Percentiles rank a stretch among this genome's conserved stretches.
These are phyloP conservation scores for Apiospora phragmitis DNA, from an alignment of 2,329 filamentous ascomycete genomes.

Conservation along the genomic window DNA sequence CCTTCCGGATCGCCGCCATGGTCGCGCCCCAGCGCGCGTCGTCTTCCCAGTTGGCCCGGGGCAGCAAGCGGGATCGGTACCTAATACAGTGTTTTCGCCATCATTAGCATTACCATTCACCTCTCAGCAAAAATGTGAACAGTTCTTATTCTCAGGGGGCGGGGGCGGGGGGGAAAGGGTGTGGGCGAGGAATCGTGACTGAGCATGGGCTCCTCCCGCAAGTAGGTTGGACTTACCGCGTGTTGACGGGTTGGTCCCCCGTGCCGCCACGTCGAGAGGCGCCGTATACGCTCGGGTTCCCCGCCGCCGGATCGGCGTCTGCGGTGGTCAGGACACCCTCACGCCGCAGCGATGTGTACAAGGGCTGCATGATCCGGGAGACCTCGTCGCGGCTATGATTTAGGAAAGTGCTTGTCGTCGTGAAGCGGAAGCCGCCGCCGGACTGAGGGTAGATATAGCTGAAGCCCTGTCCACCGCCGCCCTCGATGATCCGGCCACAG, in stretches of 20 bases:
- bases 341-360: constrained; percentile 31
- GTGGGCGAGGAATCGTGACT: too few relatives aligned
- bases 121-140: not conserved
- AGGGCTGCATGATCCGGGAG: constrained; percentile 32
- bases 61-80: constrained; percentile 31
- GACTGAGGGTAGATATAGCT: constrained; percentile 31
- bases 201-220: not conserved
- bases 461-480: constrained; percentile 33
- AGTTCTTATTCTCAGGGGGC: too few relatives aligned
- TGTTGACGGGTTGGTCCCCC: constrained; percentile 30
- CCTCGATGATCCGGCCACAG: constrained; percentile 33
- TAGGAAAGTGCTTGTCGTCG: constrained; percentile 35
- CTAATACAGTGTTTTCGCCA: not conserved
- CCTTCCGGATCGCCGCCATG: constrained; percentile 33
- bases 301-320: constrained; percentile 22
- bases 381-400: constrained; percentile 24
- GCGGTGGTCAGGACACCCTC: constrained; percentile 29
- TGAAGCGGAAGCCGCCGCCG: constrained; percentile 32
- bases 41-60: constrained; percentile 28
- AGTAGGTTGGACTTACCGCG: constrained; percentile 25
- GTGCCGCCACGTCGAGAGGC: constrained; percentile 22
- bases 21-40: constrained; percentile 23
- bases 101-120: not conserved
- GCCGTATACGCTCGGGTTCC: constrained; percentile 29
- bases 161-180: too few relatives aligned